Evolutionary conservation across 768 basidiomycete species (phyloP).

Genomic region (Suillus clintonianus): DNA sequence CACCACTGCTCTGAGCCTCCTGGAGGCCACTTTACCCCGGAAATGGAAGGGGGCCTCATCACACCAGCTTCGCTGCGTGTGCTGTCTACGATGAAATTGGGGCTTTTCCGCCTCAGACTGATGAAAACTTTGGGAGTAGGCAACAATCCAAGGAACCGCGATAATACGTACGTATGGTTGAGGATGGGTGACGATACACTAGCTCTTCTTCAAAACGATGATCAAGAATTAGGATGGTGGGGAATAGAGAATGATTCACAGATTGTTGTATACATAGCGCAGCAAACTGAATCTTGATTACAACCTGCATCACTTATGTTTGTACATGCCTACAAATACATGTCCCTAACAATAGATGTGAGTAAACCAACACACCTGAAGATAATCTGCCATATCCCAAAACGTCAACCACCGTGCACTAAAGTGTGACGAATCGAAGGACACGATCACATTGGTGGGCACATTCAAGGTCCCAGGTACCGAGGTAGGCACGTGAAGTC

Average conservation of each 20-base stretch:
- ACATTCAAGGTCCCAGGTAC: conserved; percentile 1
- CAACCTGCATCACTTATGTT: neutral
- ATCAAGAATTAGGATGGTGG: conserved; percentile 65
- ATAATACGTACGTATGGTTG: conserved; percentile 53
- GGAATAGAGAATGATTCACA: conserved; percentile 61
- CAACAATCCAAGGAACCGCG: conserved; percentile 31
- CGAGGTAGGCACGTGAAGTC: neutral
- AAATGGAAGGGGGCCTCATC: conserved; percentile 14
- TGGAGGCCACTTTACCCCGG: conserved; percentile 16
- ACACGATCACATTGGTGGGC: neutral
- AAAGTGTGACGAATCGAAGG: neutral
- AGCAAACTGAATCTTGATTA: conserved; percentile 9
- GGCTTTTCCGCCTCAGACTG: conserved; percentile 63
- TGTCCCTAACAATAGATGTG: neutral
- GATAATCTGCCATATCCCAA: neutral
- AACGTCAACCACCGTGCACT: neutral
- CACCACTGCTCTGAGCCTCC: conserved; percentile 24
- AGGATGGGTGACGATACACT: conserved; percentile 51
- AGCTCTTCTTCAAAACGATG: conserved; percentile 50
- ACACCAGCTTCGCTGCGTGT: conserved; percentile 45
- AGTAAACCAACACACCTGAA: neutral
- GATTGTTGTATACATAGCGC: conserved; percentile 29
- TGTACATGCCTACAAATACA: conserved; percentile 9
- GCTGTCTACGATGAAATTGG: conserved; percentile 69
- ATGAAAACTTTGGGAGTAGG: conserved; percentile 46